Conservation (phyloP, 371 early-diverging fungal species). For the Coemansia sp. region DNA sequence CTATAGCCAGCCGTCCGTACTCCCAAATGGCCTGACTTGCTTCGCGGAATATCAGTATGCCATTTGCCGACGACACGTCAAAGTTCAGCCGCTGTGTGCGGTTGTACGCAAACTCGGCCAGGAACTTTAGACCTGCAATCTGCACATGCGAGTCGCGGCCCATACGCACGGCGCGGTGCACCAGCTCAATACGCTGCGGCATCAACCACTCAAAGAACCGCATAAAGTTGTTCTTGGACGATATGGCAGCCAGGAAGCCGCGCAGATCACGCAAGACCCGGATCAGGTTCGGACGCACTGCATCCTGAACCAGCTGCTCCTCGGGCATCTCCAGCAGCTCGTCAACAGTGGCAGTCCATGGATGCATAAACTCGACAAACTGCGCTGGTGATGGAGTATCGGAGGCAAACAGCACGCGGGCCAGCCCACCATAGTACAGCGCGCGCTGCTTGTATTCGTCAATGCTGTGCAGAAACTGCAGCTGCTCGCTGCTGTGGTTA, state of each 20-base stretch:
- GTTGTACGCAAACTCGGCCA: slow-evolving; percentile 77
- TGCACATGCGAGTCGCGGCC: slow-evolving; percentile 60
- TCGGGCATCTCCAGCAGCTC: slow-evolving; percentile 57
- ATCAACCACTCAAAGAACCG: slow-evolving; percentile 87
- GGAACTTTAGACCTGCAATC: slow-evolving; percentile 72
- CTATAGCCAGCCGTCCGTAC: slow-evolving; percentile 33
- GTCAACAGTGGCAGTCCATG: slow-evolving; percentile 60
- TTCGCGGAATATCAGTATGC: slow-evolving; percentile 87
- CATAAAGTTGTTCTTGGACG: slow-evolving; percentile 61
- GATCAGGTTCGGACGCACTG: slow-evolving; percentile 42
- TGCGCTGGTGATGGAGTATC: slow-evolving; percentile 24
- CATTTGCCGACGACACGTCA: slow-evolving; percentile 81
- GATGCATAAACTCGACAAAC: slow-evolving; percentile 68
- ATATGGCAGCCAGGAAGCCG: slow-evolving; percentile 73
- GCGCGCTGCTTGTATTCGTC: slow-evolving; percentile 59
- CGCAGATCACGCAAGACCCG: slow-evolving; percentile 79
- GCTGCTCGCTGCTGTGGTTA: slow-evolving; percentile 66
- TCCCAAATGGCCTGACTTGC: slow-evolving; percentile 62
- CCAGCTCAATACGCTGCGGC: slow-evolving; percentile 61
- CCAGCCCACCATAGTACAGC: slow-evolving; percentile 74
- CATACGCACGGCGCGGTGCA: slow-evolving; percentile 68
- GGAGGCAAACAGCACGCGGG: slow-evolving; percentile 69
- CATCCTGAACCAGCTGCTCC: slow-evolving; percentile 39
- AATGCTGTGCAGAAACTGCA: slow-evolving; percentile 66
- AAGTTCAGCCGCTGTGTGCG: slow-evolving; percentile 77